Base-by-base conservation (phyloP, 192 early-diverging fungal species). In the Podila minutissima region DNA sequence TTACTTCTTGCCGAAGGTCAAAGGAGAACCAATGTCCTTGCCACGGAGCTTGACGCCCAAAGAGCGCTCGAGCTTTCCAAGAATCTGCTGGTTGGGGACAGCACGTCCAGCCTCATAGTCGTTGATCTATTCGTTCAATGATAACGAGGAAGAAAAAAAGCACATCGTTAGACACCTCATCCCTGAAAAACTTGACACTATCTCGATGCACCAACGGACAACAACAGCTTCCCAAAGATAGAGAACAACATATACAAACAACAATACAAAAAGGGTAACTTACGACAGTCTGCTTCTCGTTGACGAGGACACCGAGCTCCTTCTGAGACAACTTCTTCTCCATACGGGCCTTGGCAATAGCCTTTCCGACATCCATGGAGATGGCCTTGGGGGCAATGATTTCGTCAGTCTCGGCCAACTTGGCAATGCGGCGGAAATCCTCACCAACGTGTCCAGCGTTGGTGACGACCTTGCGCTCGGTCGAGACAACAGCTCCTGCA, bases 41-140 rank as follows among this genome's bases (percentile, higher is more conserved):
- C 95, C 97, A 46, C 95, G 75, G 58, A 99, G 83, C 88, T 95
- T 99, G 62, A 99, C 89, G 50, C 92, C 95, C 49, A 99, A 84
- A 22, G 86, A 90, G 33, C 95, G 87, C 88, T 99, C 97, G 83
- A 99, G 83, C 85, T 97, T 97, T 29, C 85, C 88, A 31, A 99
- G 87, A 59, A 97, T 85, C 85, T 97, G 94, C 82, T 96, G 96
- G 86, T 95, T 97, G 62, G 96, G 96, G 69, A 94, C 92, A 37
- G 92, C 92, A 77, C 89, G 89, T 5, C 94, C 94, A 67, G 86
- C 82, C 85, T 99, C 97, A 74, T 97, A 99, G 79, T 97, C 97
- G 74, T 92, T 91, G 33, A 98, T 89, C 88, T 89, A 62, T 24
- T 59, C 51, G 10, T 48, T 51, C 12, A 58, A 57, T 62, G 29